Evolutionary conservation across 73 alveolate species (phyloP).

Genomic region (Uronychia binucleata): DNA sequence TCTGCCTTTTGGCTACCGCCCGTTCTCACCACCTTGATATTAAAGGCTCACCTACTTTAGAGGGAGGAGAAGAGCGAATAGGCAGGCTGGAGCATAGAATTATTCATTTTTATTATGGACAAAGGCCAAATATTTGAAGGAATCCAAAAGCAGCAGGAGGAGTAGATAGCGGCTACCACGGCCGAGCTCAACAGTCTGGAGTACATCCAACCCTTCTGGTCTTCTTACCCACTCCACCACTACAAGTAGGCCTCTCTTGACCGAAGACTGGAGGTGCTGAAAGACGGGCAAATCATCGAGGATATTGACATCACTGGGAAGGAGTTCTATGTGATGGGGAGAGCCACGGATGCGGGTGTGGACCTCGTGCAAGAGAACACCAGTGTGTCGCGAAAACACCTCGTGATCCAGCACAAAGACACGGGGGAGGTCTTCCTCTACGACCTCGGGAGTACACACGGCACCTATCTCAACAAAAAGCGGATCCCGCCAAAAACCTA

Average conservation of each 20-base stretch:
- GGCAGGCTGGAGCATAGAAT: neutral
- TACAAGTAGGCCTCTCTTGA: neutral
- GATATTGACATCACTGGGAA: constrained; percentile 32
- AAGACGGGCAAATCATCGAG: constrained; percentile 54
- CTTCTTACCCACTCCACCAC: constrained; percentile 21
- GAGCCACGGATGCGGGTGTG: constrained; percentile 17
- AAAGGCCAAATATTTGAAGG: neutral
- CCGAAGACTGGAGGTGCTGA: constrained; percentile 41
- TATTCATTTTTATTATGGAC: neutral
- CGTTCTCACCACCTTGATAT: too few species aligned
- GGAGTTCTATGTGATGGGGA: constrained; percentile 49
- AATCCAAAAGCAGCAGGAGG: neutral
- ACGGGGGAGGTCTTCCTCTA: constrained; percentile 72
- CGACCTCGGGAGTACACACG: constrained; percentile 81
- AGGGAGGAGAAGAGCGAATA: neutral
- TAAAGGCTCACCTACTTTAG: too few species aligned
- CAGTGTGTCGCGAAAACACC: constrained; percentile 72
- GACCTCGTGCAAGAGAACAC: constrained; percentile 78
- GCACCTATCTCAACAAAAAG: constrained; percentile 71
- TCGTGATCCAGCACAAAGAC: constrained; percentile 71
- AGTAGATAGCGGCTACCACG: neutral
- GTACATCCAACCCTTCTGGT: constrained; percentile 50
- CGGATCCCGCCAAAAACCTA: constrained; percentile 56
- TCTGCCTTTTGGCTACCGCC: too few species aligned
- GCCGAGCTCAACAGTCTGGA: constrained; percentile 2